phyloP scores from a whole-genome alignment of 805 yeast species.

The Saturnispora diversa region DNA sequence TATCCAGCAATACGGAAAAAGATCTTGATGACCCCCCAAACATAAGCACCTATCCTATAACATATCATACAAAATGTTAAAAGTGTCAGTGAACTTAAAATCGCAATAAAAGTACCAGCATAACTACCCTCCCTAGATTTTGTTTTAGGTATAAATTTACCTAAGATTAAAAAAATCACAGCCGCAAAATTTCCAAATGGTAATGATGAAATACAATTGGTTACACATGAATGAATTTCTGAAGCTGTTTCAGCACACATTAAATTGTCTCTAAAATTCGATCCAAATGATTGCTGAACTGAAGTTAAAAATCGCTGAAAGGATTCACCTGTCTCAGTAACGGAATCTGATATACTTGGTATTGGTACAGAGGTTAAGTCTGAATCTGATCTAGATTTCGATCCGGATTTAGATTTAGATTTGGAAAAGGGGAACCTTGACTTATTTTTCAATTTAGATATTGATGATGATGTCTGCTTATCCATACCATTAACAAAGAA shows the following conservation, averaged over 20 bases:
- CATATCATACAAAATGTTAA: neutral
- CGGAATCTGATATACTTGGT: too few relatives aligned
- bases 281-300: neutral
- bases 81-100: constrained; percentile 2
- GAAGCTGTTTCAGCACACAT: constrained; percentile 7
- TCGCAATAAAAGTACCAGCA: constrained; percentile 8
- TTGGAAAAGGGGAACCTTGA: neutral
- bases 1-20: too few relatives aligned
- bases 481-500: constrained; percentile 14
- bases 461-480: neutral
- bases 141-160: constrained; percentile 7
- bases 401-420: neutral
- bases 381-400: neutral
- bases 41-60: neutral
- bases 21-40: neutral
- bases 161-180: constrained; percentile 8
- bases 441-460: neutral
- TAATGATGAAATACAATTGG: constrained; percentile 2
- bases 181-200: constrained; percentile 8
- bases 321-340: constrained; percentile 1
- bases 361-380: too few relatives aligned
- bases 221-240: constrained; percentile 10
- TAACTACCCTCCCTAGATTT: constrained; percentile 9
- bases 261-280: neutral
- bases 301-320: neutral